Base-by-base conservation (phyloP, 2,329 filamentous ascomycete genomes). In the Neoarthrinium moseri region DNA sequence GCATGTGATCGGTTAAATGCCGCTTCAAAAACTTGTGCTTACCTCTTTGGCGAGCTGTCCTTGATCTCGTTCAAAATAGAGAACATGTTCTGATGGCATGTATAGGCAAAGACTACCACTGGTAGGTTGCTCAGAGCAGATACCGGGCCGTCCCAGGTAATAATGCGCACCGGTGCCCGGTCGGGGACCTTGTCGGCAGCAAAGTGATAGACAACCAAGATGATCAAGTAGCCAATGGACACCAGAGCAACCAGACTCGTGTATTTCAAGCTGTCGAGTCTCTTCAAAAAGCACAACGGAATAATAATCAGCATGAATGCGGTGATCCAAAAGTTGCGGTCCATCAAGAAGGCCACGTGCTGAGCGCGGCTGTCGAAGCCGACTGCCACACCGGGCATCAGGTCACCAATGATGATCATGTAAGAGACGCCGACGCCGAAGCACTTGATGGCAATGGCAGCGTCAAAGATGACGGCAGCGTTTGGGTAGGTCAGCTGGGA, bases 61-160 rank as follows among this genome's bases (percentile, higher is more conserved):
- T 82, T 78, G 55, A 99, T 90, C 69, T 99, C 94, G 60, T 99
- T 99, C 35, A 99, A 72, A 54, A 99, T 95, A 10, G 92, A 96
- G 65, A 99, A 99, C 94, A 99, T 99, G 64, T 99, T 99, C 62
- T 99, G 94, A 67, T 99, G 94, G 65, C 94, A 99, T 1, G 94
- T 99, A 65, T 97, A 99, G n/a, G 92, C 94, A 74, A 99, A 99
- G 2, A 99, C 89, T 46, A 97, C 91, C 43, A 99, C 91, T 0
- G 94, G 94, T 53, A 99, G 82, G 51, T 88, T 91, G 56, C 89
- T 90, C 43, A 99, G 74, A 6, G 87, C 84, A 27, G 87, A 80
- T 8, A 95, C 75, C 3, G 89, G 77, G 6, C 92, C 89, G 34
- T 83, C 86, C 86, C 90, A 96, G 51, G 81, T 72, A 51, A 96